phyloP scores from a whole-genome alignment of 495 filamentous ascomycete genomes.

The Podospora comata region DNA sequence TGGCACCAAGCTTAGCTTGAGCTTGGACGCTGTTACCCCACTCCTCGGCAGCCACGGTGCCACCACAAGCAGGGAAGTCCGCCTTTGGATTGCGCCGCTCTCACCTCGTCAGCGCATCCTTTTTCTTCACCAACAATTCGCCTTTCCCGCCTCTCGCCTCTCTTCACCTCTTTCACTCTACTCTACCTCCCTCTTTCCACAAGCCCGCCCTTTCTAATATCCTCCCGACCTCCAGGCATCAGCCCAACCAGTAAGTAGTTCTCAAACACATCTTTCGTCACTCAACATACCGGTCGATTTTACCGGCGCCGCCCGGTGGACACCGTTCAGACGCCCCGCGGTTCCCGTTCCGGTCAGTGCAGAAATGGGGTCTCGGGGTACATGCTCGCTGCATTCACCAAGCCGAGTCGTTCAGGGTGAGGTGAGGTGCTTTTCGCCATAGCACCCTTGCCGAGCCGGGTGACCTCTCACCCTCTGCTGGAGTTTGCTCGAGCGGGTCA shows the following conservation, averaged over 20 bases:
- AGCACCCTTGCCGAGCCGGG: conserved; percentile 13
- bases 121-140: not conserved
- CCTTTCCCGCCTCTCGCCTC: not conserved
- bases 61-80: not conserved
- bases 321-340: not conserved
- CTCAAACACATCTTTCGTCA: not conserved
- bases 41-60: not conserved
- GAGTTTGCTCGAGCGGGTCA: conserved; percentile 2
- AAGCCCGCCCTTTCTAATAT: not conserved
- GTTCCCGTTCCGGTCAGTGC: conserved; percentile 5
- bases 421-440: not conserved
- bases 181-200: not conserved
- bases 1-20: conserved; percentile 3
- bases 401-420: conserved; percentile 9
- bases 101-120: not conserved
- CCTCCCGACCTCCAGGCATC: not conserved
- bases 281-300: not conserved
- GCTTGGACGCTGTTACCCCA: not conserved
- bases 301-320: not conserved
- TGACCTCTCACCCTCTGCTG: not conserved
- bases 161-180: not conserved
- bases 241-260: not conserved
- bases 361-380: not conserved
- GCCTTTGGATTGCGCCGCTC: not conserved
- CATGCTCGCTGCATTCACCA: not conserved